phyloP scores from a whole-genome alignment of 352 stramenopile species.

The Globisporangium carolinianum region DNA sequence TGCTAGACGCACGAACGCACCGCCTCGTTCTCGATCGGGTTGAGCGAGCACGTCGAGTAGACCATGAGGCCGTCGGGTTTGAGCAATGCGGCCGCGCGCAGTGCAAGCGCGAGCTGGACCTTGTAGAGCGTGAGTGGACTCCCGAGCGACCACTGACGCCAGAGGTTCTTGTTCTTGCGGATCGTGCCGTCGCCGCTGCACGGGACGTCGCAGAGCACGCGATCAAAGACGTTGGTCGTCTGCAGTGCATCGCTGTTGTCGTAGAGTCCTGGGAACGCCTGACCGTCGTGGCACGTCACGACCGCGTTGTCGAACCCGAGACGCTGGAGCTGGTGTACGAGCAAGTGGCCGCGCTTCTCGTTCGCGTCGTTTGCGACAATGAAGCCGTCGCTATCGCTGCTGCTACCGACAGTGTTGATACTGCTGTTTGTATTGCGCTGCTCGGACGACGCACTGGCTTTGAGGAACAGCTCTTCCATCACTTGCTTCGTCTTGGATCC shows the following conservation, averaged over 20 bases:
- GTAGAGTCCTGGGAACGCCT: conserved; percentile 92
- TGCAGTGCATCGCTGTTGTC: conserved; percentile 19
- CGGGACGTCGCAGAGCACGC: conserved; percentile 96
- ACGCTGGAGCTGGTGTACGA: conserved; percentile 90
- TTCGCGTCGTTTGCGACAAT: conserved; percentile 96
- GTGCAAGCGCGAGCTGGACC: conserved; percentile 90
- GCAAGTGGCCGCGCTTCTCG: conserved; percentile 94
- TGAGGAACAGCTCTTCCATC: conserved; percentile 71
- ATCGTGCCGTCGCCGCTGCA: conserved; percentile 98
- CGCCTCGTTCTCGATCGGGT: conserved; percentile 98
- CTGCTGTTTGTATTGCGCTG: neutral
- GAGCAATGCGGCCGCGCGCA: conserved; percentile 87
- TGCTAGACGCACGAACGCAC: conserved; percentile 8
- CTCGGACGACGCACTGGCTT: conserved; percentile 11
- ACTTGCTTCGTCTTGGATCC: conserved; percentile 98
- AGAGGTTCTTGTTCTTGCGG: conserved; percentile 94
- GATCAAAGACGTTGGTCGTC: conserved; percentile 88
- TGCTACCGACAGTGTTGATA: neutral
- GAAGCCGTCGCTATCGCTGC: conserved; percentile 33
- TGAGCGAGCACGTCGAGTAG: conserved; percentile 96
- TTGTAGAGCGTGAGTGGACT: conserved; percentile 87
- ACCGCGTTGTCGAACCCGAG: conserved; percentile 71
- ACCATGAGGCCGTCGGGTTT: conserved; percentile 89
- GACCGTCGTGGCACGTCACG: conserved; percentile 90
- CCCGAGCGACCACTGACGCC: conserved; percentile 85